Evolutionary conservation across 1,139 yeast genomes (phyloP), one percentile per base, ranked within the genome.

Genomic region (Debaryomyces udenii): DNA sequence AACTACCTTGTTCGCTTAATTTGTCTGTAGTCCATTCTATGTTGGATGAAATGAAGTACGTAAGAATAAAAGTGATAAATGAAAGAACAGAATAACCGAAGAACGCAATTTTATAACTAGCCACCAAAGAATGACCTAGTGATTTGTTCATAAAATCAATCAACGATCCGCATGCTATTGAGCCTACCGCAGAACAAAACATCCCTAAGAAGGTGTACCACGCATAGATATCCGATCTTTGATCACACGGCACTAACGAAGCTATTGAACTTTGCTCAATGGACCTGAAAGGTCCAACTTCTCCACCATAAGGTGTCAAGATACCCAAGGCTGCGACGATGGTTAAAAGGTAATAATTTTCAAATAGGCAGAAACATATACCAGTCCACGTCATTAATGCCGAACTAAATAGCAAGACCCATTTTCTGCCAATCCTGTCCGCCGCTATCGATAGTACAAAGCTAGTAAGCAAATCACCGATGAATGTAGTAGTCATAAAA

Each of bases 251-350:
- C 2, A 61, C 61, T 46, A 70, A 55, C 9, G 68, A 59, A 0
- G 75, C 74, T 30, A 70, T 61, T 1, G 69, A 48, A 30, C 70
- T 57, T 39, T 69, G 74, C 46, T 71, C 77, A 16, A 70, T 59
- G 3, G 74, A 62, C 40, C 75, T 55, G 48, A 69, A 70, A 0
- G 74, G 70, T 0, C 76, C 75, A 11, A 70, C 75, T 45, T 71
- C 77, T 2, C 70, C 72, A 1, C 76, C 76, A 22, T 66, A 61
- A 3, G 74, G 73, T 1, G 75, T 69, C 28, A 70, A 53, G 11
- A 68, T 62, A 2, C 77, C 76, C 6, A 66, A 23, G 7, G 64
- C 48, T 0, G 69, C 66, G 16, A 58, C 52, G 0, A 48, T 37
- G 16, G 62, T 53, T 34, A 71, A 50, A 3, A 64, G 18, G 9